These are phyloP conservation scores for Mycena haematopus DNA, from an alignment of 768 basidiomycete genomes.

Conservation along the genomic window DNA sequence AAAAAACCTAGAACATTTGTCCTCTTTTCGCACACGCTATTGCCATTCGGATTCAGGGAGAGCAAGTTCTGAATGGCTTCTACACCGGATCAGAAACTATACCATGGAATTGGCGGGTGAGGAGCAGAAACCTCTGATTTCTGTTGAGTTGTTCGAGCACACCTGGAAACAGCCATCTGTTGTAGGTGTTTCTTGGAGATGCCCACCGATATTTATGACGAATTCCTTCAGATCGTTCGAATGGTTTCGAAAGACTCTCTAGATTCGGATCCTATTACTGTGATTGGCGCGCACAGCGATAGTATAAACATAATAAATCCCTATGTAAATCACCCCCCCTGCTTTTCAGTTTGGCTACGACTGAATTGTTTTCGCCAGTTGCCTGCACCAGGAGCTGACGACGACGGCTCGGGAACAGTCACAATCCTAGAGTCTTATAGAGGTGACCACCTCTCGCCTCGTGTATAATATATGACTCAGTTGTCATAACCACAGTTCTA, in stretches of 20 bases:
- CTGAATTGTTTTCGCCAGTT: background rate
- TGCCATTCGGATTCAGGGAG: constrained; percentile 37
- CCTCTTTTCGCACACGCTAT: constrained; percentile 57
- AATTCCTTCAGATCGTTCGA: constrained; percentile 25
- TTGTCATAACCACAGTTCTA: constrained; percentile 15
- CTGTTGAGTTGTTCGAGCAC: constrained; percentile 20
- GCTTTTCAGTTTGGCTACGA: no score
- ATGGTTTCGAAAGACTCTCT: background rate
- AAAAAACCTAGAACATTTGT: constrained; percentile 52
- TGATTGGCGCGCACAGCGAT: constrained; percentile 37
- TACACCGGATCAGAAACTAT: constrained; percentile 18
- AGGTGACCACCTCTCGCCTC: no score
- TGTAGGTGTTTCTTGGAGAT: constrained; percentile 12
- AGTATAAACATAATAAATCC: constrained; percentile 33
- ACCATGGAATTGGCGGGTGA: constrained; percentile 18
- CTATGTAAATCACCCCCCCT: background rate
- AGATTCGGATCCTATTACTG: constrained; percentile 20
- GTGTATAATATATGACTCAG: no score
- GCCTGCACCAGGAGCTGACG: constrained; percentile 44
- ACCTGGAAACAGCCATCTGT: constrained; percentile 27
- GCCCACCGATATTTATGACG: background rate
- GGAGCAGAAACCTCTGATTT: constrained; percentile 13
- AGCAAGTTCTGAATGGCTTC: constrained; percentile 23
- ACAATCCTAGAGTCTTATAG: constrained; percentile 39
- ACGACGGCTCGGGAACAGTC: constrained; percentile 43